These are phyloP conservation scores for Holtermannia corniformis DNA, from an alignment of 768 basidiomycete genomes.

Conservation along the genomic window DNA sequence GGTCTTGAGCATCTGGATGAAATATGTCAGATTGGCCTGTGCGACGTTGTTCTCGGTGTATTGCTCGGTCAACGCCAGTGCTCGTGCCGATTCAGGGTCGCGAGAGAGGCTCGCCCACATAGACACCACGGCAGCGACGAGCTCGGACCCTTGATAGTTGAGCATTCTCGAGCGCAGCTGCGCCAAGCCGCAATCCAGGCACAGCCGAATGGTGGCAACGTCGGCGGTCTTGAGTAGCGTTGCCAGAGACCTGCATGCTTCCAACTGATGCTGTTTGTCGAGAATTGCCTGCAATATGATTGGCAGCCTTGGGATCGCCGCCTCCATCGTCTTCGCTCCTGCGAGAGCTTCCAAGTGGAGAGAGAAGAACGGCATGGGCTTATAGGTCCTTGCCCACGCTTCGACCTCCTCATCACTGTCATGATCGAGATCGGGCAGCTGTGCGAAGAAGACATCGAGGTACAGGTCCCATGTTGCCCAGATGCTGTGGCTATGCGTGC, in stretches of 20 bases:
- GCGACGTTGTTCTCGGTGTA: background rate
- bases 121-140: slow-evolving; percentile 14
- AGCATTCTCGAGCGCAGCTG: slow-evolving; percentile 16
- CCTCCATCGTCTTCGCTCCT: background rate
- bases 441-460: slow-evolving; percentile 34
- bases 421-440: slow-evolving; percentile 16
- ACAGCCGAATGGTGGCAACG: slow-evolving; percentile 17
- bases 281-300: slow-evolving; percentile 28
- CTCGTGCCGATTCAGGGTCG: background rate
- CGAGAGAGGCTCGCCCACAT: slow-evolving; percentile 20
- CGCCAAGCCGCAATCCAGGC: slow-evolving; percentile 25
- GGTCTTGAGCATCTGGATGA: background rate
- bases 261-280: slow-evolving; percentile 5
- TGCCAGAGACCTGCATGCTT: slow-evolving; percentile 22
- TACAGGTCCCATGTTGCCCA: slow-evolving; percentile 36
- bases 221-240: slow-evolving; percentile 15
- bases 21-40: background rate
- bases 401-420: slow-evolving; percentile 12
- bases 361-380: slow-evolving; percentile 16
- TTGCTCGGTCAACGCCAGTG: background rate
- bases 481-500: slow-evolving; percentile 18
- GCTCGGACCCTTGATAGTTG: slow-evolving; percentile 5
- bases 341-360: background rate
- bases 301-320: slow-evolving; percentile 12
- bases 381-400: slow-evolving; percentile 16